Evolutionary conservation across 192 early-diverging fungal genomes (phyloP).

Genomic region (Pilobolus umbonatus): DNA sequence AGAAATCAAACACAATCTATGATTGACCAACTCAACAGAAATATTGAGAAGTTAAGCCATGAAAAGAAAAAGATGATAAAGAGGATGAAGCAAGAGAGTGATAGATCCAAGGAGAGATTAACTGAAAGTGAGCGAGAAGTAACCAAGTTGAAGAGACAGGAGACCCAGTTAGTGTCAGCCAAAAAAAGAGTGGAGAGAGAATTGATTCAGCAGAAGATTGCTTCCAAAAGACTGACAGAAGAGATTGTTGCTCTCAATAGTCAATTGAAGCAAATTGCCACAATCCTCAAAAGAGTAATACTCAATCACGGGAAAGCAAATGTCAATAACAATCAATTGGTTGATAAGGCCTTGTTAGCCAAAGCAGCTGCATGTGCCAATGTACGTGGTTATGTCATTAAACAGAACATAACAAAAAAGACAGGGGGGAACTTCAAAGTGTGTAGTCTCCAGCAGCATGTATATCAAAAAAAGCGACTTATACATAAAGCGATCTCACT

Average conservation of each 20-base stretch:
- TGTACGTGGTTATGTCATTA: slow-evolving; percentile 8
- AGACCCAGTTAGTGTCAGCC: background rate
- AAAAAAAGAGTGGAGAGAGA: slow-evolving; percentile 16
- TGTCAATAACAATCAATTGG: background rate
- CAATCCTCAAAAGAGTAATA: slow-evolving; percentile 4
- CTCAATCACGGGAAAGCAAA: background rate
- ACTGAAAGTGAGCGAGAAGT: slow-evolving; percentile 10
- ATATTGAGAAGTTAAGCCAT: slow-evolving; percentile 10
- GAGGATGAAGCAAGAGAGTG: slow-evolving; percentile 24
- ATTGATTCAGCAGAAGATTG: slow-evolving; percentile 4
- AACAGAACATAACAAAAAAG: slow-evolving; percentile 5
- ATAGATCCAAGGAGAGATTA: slow-evolving; percentile 15
- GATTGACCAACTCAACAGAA: slow-evolving; percentile 10
- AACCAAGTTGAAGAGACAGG: slow-evolving; percentile 4
- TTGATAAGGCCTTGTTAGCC: slow-evolving; percentile 10
- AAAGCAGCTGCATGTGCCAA: slow-evolving; percentile 17
- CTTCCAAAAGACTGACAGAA: slow-evolving; percentile 8
- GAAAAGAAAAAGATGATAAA: slow-evolving; percentile 27
- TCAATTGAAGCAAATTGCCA: slow-evolving; percentile 13
- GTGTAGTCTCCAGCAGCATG: slow-evolving; percentile 14
- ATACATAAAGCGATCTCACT: slow-evolving; percentile 3
- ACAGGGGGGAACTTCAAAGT: slow-evolving; percentile 2
- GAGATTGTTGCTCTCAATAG: background rate
- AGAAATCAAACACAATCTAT: slow-evolving; percentile 6
- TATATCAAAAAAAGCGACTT: slow-evolving; percentile 8